Evolutionary conservation across 225 moss, liverwort and hornwort species (phyloP).

Genomic region (Pleurozium schreberi): DNA sequence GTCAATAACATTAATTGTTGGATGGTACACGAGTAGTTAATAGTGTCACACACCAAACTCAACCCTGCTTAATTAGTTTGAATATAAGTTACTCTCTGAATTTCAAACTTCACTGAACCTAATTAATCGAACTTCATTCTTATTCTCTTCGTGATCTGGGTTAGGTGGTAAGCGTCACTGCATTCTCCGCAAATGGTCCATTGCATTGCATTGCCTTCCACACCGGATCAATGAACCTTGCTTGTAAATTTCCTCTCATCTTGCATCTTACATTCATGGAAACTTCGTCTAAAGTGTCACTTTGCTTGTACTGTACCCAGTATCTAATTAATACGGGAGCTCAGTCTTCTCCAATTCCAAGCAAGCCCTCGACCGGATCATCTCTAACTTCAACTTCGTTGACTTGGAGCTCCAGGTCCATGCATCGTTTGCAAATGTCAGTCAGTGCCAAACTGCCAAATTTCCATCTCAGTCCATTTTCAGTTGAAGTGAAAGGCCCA

Average conservation of each 20-base stretch:
- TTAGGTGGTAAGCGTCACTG: background rate
- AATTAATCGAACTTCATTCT: background rate
- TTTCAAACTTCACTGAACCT: background rate
- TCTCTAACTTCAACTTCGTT: too few species aligned
- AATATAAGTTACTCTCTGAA: background rate
- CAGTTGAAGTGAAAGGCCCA: too few species aligned
- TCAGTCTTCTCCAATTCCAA: too few species aligned
- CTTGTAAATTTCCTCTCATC: too few species aligned
- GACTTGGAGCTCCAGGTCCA: too few species aligned
- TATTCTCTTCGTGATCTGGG: background rate
- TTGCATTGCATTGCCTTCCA: background rate
- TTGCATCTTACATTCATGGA: background rate
- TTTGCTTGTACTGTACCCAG: too few species aligned
- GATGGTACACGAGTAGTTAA: background rate
- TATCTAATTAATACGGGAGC: too few species aligned
- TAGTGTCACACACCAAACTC: background rate
- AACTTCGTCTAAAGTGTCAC: background rate
- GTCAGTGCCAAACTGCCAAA: too few species aligned
- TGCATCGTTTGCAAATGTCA: too few species aligned
- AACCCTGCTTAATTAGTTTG: background rate
- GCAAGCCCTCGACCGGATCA: too few species aligned
- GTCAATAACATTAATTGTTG: background rate
- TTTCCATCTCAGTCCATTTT: too few species aligned
- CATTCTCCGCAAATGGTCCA: background rate
- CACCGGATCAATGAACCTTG: background rate